Evolutionary conservation across 208 protist species (phyloP), one percentile per base, ranked within the genome.

Genomic region (Crithidia thermophila): DNA sequence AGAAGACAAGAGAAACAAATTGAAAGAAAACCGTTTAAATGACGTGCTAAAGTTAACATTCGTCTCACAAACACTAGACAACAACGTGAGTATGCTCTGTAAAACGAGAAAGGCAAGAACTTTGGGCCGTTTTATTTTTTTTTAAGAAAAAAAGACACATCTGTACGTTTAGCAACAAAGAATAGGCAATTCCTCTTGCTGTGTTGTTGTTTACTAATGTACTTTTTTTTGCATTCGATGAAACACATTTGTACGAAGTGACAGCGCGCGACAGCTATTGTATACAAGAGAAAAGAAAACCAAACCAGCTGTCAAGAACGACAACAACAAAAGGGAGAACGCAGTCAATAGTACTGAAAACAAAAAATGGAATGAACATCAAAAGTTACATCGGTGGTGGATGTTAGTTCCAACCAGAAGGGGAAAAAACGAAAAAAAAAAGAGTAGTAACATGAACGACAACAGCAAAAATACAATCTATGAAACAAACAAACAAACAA

Each of bases 391-490:
- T n/a, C n/a, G n/a, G n/a, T n/a, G n/a, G n/a, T n/a, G n/a, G n/a
- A n/a, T n/a, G n/a, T n/a, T n/a, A n/a, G n/a, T n/a, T n/a, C n/a
- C n/a, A n/a, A n/a, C n/a, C n/a, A n/a, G n/a, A n/a, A n/a, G n/a
- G n/a, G n/a, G n/a, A n/a, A n/a, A 23, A 50, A 50, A 34, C 39
- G 13, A 36, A 31, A 49, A 27, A 50, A 47, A 14, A 63, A 31
- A 49, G 11, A 50, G 31, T 5, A 63, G 33, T 6, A 28, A 4
- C 10, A 61, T 61, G 40, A 11, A 39, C 18, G 16, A 60, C 28
- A 45, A 39, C 3, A 61, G 51, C 18, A 66, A 51, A 5, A 60
- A 62, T 31, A n/a, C n/a, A n/a, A n/a, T n/a, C n/a, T n/a, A n/a
- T n/a, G 30, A 37, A 4, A 53, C 27, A 50, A 62, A 39, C n/a